These are phyloP conservation scores for Chrysochromulina tobinii DNA, from an alignment of 78 protist genomes.

Conservation along the genomic window DNA sequence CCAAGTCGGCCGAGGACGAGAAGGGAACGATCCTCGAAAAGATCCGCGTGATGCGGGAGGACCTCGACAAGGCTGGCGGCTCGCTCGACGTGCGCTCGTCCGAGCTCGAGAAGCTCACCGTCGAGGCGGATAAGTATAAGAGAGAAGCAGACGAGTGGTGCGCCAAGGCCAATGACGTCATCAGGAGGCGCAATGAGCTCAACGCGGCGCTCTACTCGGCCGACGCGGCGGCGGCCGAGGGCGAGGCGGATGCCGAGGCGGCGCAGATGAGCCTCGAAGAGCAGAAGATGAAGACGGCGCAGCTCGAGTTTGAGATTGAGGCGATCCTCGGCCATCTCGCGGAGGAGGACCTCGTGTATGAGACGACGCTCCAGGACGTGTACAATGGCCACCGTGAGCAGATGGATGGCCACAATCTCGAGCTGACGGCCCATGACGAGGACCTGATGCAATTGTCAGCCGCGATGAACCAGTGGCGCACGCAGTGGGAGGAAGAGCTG, in stretches of 20 bases:
- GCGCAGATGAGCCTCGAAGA: not conserved
- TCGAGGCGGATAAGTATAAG: not conserved
- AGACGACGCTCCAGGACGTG: not conserved
- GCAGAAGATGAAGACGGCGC: not conserved
- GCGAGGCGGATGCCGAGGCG: not conserved
- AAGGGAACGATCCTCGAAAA: not conserved
- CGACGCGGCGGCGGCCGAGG: too few species aligned
- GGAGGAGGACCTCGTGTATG: too few species aligned
- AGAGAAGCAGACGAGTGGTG: not conserved
- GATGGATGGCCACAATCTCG: not conserved
- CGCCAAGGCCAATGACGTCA: not conserved
- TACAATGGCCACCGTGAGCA: not conserved
- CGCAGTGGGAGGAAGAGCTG: not conserved
- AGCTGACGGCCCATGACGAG: not conserved
- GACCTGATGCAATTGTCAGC: not conserved
- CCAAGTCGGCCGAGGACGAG: not conserved
- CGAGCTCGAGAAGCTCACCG: too few species aligned
- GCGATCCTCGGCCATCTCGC: too few species aligned
- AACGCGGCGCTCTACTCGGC: not conserved
- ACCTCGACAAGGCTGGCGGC: not conserved
- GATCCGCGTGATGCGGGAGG: not conserved
- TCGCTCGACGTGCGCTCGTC: too few species aligned
- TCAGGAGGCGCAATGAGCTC: not conserved
- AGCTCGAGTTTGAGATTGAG: not conserved
- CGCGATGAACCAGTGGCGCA: not conserved